Conservation (phyloP, 805 yeast genomes). For the Metschnikowia chrysomelidarum region DNA sequence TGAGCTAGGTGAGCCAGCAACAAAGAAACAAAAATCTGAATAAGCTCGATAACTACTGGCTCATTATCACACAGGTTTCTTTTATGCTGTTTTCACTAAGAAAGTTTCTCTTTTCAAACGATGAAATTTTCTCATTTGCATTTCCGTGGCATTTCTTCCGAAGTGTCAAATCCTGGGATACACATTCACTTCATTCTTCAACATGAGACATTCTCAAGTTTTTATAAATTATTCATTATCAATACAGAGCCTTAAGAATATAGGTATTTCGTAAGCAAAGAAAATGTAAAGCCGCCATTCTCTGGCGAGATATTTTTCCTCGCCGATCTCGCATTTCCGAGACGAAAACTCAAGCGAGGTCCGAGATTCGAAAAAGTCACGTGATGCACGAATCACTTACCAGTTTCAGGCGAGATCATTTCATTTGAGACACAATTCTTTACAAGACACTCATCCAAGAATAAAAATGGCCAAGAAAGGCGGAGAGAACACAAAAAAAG, state of each 20-base stretch:
- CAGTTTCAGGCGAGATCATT: no score
- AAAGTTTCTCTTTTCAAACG: conserved; percentile 11
- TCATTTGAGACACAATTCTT: conserved; percentile 1
- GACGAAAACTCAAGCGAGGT: conserved; percentile 1
- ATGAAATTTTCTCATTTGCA: conserved; percentile 8
- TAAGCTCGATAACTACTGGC: conserved; percentile 12
- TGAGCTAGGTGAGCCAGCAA: conserved; percentile 30
- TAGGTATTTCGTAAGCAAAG: not conserved
- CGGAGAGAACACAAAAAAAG: conserved; percentile 55
- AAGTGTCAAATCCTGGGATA: conserved; percentile 8
- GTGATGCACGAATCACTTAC: conserved; percentile 2
- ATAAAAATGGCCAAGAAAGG: conserved; percentile 23
- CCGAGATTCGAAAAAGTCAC: conserved; percentile 12
- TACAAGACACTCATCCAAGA: conserved; percentile 27
- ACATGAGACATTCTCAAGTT: not conserved
- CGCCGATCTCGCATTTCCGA: not conserved
- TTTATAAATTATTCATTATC: conserved; percentile 4
- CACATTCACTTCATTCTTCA: conserved; percentile 10
- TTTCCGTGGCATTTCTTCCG: conserved; percentile 9
- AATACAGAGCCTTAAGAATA: conserved; percentile 10
- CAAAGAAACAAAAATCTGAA: conserved; percentile 39
- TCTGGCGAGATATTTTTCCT: not conserved
- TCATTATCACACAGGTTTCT: conserved; percentile 7
- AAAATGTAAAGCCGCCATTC: not conserved
- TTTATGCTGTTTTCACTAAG: conserved; percentile 8